A percentile compares a stretch with the other conserved stretches of the same genome.
Evolutionary conservation across 2,329 filamentous ascomycete species (phyloP).

Genomic region (Chrysoporthe austroafricana): DNA sequence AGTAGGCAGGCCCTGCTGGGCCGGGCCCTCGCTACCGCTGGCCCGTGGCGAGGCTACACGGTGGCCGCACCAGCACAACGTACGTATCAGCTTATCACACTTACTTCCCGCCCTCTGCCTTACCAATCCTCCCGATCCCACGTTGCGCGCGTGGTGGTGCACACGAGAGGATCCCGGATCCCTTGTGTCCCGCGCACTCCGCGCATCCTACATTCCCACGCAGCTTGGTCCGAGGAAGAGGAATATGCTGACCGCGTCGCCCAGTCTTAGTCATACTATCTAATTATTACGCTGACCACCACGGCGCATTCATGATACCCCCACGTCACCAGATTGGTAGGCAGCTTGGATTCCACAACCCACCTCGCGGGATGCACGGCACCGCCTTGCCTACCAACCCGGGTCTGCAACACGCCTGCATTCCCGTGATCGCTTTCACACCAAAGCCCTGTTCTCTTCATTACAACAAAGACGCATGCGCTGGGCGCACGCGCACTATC

Average conservation of each 20-base stretch:
- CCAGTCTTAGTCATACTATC: constrained; percentile 23
- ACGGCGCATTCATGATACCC: constrained; percentile 16
- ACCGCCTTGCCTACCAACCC: background rate
- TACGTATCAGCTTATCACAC: constrained; percentile 29
- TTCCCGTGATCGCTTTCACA: background rate
- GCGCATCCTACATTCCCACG: constrained; percentile 6
- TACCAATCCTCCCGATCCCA: constrained; percentile 18
- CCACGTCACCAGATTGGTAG: background rate
- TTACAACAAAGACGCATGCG: constrained; percentile 10
- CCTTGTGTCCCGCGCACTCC: constrained; percentile 19
- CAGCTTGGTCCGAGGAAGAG: constrained; percentile 3
- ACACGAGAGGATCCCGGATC: constrained; percentile 10
- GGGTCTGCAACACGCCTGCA: background rate
- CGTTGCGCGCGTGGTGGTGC: constrained; percentile 18
- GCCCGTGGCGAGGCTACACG: constrained; percentile 19
- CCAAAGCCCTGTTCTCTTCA: background rate
- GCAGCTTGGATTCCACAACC: background rate
- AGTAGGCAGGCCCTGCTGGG: constrained; percentile 47
- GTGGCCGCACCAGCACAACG: constrained; percentile 11
- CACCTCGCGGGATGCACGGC: constrained; percentile 12
- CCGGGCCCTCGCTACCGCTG: constrained; percentile 11
- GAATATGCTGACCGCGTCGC: constrained; percentile 23
- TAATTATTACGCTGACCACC: constrained; percentile 23
- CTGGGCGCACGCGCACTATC: constrained; percentile 21
- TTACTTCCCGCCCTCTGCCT: background rate